Base-by-base conservation (phyloP, 495 filamentous ascomycete genomes). In the Elasticomyces elasticus region DNA sequence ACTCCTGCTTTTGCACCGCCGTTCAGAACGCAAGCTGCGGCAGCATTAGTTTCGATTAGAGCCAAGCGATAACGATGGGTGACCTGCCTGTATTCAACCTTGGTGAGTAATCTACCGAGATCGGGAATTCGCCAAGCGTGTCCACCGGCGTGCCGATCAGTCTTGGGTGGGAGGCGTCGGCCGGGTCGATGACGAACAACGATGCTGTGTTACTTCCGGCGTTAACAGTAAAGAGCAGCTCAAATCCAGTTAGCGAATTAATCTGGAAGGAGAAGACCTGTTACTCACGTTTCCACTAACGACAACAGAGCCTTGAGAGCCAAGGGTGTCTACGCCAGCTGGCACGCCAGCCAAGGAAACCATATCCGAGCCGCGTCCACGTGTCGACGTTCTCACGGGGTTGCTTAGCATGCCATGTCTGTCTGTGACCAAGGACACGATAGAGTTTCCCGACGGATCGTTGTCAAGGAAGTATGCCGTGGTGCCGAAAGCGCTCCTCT, bases 201-300 rank as follows among this genome's bases (percentile, higher is more conserved):
- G 30, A 40, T 2, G 47, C 6, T 10, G 51, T 54, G 40, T 31
- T 35, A 25, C 40, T 47, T 40, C 51, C 51, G 4, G 51, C 40
- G 27, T 54, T 54, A 6, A 54, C 42, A 5, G 51, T 54, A 41
- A 54, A 54, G 10, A 54, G 42, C 15, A 28, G 11, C 51, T 54
- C 10, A 5, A 7, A 22, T 37, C 7, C 5, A 4, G 30, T 31
- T 20, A 26, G 47, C 26, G 9, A 13, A 20, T 11, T 10, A 37
- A 43, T 41, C 9, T 20, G 44, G 27, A 10, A 5, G 9, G 11
- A 22, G 12, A 13, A 6, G 15, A 5, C n/a, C n/a, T n/a, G n/a
- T n/a, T n/a, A 54, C 51, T 49, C 42, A 54, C 51, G n/a, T 54
- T 48, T 4, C 42, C 51, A n/a, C 51, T 35, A 6, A 54, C 51